A percentile compares a stretch with the other conserved stretches of the same genome.
These are phyloP conservation scores for Rhynchospora pubera DNA, from an alignment of 176 grass and related monocot species.

Conservation along the genomic window DNA sequence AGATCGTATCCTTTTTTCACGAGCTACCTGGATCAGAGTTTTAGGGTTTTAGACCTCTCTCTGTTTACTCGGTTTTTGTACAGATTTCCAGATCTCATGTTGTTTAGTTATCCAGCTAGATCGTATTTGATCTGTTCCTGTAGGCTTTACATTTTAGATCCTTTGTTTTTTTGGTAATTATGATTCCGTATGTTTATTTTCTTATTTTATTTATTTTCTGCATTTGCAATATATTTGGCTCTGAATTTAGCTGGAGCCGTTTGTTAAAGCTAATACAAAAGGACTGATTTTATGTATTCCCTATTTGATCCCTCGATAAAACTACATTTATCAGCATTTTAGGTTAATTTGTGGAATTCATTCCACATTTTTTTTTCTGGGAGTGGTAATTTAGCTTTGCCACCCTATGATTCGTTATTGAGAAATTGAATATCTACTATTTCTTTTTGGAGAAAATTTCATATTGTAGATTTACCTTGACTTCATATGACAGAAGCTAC, in stretches of 20 bases:
- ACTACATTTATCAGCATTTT: background rate
- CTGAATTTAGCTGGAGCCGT: background rate
- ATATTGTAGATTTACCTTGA: slow-evolving; percentile 33
- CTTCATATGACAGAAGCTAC: slow-evolving; percentile 29
- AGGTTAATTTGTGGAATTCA: background rate
- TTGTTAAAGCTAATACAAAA: background rate
- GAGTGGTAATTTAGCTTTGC: background rate
- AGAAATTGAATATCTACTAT: background rate
- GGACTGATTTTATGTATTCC: background rate
- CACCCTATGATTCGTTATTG: background rate
- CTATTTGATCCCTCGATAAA: background rate
- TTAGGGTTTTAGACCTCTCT: slow-evolving; percentile 7
- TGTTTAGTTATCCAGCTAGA: background rate
- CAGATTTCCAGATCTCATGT: slow-evolving; percentile 13
- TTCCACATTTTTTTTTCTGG: background rate
- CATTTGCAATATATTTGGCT: background rate
- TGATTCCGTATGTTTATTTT: background rate
- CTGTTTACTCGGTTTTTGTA: background rate
- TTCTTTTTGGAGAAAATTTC: background rate
- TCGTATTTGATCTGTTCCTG: background rate
- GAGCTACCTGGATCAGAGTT: slow-evolving; percentile 3
- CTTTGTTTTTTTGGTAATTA: background rate
- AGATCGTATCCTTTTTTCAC: slow-evolving; percentile 52
- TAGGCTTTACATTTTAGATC: background rate
- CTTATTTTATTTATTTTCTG: background rate